These are phyloP conservation scores for Beauveria scarabaeidicola DNA, from an alignment of 2,329 filamentous ascomycete species.

Conservation along the genomic window DNA sequence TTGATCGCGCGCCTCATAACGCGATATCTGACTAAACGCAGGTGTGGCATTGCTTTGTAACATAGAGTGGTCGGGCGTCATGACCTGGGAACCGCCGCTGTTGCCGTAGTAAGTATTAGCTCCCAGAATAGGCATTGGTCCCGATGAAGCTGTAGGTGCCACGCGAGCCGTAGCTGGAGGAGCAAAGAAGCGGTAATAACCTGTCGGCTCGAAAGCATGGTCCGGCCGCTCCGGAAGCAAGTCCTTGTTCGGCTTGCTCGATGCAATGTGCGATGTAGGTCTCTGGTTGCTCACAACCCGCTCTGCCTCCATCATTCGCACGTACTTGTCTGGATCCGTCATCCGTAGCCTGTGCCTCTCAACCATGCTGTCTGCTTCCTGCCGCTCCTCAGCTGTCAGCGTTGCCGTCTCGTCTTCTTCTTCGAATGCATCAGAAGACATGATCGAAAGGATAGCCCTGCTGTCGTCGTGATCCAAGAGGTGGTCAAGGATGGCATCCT, in stretches of 20 bases:
- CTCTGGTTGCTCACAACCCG: background rate
- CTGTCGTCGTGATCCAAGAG: conserved; percentile 31
- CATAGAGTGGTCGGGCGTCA: background rate
- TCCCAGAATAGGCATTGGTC: background rate
- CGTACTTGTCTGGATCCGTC: conserved; percentile 25
- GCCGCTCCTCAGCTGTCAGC: conserved; percentile 53
- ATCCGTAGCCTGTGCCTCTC: conserved; percentile 25
- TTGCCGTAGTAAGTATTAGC: background rate
- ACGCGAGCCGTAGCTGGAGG: conserved; percentile 1
- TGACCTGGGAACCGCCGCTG: background rate
- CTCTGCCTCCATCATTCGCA: conserved; percentile 14
- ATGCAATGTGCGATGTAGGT: background rate
- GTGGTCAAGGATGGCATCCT: conserved; percentile 52
- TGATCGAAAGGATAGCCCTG: conserved; percentile 44
- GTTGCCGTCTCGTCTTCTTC: conserved; percentile 50
- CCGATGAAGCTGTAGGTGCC: conserved; percentile 11
- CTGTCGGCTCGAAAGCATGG: background rate
- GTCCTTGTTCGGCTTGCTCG: conserved; percentile 4
- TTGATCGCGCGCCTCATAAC: background rate
- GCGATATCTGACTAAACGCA: background rate
- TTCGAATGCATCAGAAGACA: conserved; percentile 64
- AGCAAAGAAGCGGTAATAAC: background rate
- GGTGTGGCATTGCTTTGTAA: conserved; percentile 10
- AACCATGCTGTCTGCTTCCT: conserved; percentile 39
- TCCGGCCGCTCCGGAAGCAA: background rate